These are phyloP conservation scores for Lycium ferocissimum DNA, from an alignment of 257 asterid species.

Conservation along the genomic window DNA sequence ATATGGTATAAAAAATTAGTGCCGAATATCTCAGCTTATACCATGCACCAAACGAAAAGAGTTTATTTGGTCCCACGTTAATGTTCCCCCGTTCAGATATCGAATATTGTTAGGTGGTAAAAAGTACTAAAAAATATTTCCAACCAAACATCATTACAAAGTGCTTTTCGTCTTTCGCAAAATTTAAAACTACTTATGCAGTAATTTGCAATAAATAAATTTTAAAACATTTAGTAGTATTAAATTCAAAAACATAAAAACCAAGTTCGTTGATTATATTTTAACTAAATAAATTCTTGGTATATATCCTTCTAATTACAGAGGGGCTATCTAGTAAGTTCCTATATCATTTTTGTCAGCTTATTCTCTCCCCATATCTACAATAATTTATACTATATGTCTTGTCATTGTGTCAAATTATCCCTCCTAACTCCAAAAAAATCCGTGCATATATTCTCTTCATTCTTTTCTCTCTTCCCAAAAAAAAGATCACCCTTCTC, in stretches of 20 bases:
- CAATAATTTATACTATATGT: conserved; percentile 11
- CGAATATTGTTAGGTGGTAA: neutral
- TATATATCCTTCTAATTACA: neutral
- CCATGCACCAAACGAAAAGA: no score
- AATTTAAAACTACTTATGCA: no score
- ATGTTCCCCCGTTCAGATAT: neutral
- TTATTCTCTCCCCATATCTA: conserved; percentile 12
- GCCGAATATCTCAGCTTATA: no score
- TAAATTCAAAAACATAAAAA: neutral
- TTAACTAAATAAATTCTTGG: neutral
- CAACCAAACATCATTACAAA: neutral
- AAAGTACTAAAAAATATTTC: neutral
- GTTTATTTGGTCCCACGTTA: conserved; percentile 20
- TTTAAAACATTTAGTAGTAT: neutral
- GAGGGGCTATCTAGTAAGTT: neutral
- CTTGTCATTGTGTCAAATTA: conserved; percentile 22
- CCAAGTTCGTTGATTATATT: neutral
- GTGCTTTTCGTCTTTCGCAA: neutral
- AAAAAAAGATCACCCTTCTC: neutral
- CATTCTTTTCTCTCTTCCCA: neutral
- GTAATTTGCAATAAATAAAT: no score
- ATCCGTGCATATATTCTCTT: conserved; percentile 16
- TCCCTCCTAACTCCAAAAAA: neutral
- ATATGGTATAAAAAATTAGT: no score
- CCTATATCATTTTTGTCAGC: neutral